phyloP scores from a whole-genome alignment of 176 grass and related monocot genomes.

The bread wheat (Triticum aestivum) region IWGSC_CS_RefSeq_v2.1 NC_057797.1:197083258-197083757 shows the following conservation, averaged over 20 bases:
- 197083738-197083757: conserved; percentile 84
- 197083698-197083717: conserved; percentile 56
- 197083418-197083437: not conserved
- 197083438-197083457: not conserved
- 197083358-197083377: not conserved
- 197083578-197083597: conserved; percentile 94
- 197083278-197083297: conserved; percentile 38
- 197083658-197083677: not conserved
- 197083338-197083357: not conserved
- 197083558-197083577: conserved; percentile 95
- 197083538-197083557: conserved; percentile 79
- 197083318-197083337: conserved; percentile 6
- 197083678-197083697: conserved; percentile 14
- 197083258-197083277: conserved; percentile 44
- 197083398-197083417: not conserved
- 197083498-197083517: not conserved
- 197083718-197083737: conserved; percentile 77
- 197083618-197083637: not conserved
- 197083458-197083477: conserved; percentile 11
- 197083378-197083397: not conserved
- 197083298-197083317: conserved; percentile 12
- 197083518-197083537: not conserved
- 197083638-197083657: not conserved
- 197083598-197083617: conserved; percentile 61
- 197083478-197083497: not conserved